Conservation (phyloP, 1,284 basidiomycete genomes). For the Sanghuangporus weigelae region DNA sequence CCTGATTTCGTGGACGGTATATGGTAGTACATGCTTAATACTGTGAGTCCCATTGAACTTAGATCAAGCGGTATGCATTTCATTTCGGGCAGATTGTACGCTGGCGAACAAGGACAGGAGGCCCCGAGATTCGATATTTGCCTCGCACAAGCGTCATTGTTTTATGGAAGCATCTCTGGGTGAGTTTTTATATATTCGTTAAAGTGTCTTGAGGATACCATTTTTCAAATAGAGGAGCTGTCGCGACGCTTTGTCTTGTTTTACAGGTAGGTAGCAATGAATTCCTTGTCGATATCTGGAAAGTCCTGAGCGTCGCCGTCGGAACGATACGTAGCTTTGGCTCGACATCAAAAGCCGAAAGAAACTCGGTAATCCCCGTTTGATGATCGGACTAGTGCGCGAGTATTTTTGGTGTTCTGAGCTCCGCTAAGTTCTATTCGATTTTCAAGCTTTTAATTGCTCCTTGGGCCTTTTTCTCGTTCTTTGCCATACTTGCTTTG, state of each 20-base stretch:
- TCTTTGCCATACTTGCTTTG: neutral
- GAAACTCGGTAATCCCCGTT: neutral
- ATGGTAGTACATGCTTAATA: neutral
- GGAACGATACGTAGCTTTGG: neutral
- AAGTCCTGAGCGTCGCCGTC: neutral
- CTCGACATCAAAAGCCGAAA: neutral
- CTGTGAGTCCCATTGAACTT: neutral
- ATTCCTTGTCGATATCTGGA: neutral
- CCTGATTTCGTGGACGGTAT: neutral
- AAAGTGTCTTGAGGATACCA: neutral
- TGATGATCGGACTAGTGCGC: neutral
- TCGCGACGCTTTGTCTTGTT: slow-evolving; percentile 6
- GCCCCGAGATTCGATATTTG: slow-evolving; percentile 8
- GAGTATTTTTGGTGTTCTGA: neutral
- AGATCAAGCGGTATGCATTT: neutral
- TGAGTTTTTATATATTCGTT: neutral
- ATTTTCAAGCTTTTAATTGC: slow-evolving; percentile 6
- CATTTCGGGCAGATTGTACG: slow-evolving; percentile 1
- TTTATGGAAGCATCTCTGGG: slow-evolving; percentile 13
- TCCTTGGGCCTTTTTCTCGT: slow-evolving; percentile 10
- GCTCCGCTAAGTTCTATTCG: neutral
- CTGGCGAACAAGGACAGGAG: neutral
- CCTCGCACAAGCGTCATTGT: slow-evolving; percentile 14
- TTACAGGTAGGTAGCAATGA: slow-evolving; percentile 3
- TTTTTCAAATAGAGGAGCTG: neutral